These are phyloP conservation scores for Polychaeton citri DNA, from an alignment of 2,329 filamentous ascomycete genomes.

Conservation along the genomic window DNA sequence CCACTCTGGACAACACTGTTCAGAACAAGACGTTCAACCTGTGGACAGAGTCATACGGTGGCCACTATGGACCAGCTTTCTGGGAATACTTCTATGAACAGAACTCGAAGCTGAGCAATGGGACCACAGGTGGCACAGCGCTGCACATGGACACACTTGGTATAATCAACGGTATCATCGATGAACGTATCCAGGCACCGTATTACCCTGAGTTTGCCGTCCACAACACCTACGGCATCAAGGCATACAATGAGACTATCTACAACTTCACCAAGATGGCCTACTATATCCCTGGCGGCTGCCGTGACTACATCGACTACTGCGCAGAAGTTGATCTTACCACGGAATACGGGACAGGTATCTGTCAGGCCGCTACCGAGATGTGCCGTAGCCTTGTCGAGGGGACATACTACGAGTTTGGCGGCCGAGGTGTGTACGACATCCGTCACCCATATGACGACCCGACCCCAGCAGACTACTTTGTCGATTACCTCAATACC, in stretches of 20 bases:
- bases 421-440: constrained; percentile 46
- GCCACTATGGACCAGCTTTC: constrained; percentile 56
- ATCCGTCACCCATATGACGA: constrained; percentile 42
- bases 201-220: constrained; percentile 45
- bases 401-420: constrained; percentile 40
- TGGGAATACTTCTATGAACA: constrained; percentile 46
- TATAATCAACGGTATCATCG: constrained; percentile 59
- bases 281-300: constrained; percentile 20
- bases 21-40: constrained; percentile 43
- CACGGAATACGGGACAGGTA: constrained; percentile 12
- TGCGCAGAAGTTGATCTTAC: constrained; percentile 21
- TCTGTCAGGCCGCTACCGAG: constrained; percentile 42
- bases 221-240: constrained; percentile 53
- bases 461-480: constrained; percentile 50
- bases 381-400: constrained; percentile 47
- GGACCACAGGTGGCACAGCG: constrained; percentile 38
- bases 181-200: constrained; percentile 47
- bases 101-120: constrained; percentile 43
- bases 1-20: constrained; percentile 35
- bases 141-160: constrained; percentile 51
- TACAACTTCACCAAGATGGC: constrained; percentile 31
- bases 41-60: constrained; percentile 43
- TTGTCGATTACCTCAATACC: constrained; percentile 52
- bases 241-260: constrained; percentile 38
- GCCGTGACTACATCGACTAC: constrained; percentile 21